Evolutionary conservation across 176 grass and related monocot species (phyloP).

Genomic region (Zoysia japonica): DNA sequence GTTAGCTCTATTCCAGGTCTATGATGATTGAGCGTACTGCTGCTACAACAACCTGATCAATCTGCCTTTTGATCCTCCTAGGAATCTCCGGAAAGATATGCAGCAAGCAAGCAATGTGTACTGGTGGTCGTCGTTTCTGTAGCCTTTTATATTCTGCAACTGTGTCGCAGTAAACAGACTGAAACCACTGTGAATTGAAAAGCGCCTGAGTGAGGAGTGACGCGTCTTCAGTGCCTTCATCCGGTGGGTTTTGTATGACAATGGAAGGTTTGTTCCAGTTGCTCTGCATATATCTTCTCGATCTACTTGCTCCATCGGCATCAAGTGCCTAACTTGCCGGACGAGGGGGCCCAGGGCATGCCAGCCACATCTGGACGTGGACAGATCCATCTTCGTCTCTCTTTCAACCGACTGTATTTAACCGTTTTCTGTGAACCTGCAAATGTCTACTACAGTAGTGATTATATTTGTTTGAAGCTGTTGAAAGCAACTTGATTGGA

Average conservation of each 20-base stretch:
- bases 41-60: slow-evolving; percentile 16
- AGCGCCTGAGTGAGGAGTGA: neutral
- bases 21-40: slow-evolving; percentile 43
- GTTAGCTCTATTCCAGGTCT: neutral
- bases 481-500: neutral
- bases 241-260: no score
- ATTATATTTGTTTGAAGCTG: no score
- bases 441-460: no score
- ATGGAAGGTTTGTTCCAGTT: no score
- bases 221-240: neutral
- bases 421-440: no score
- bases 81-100: slow-evolving; percentile 61
- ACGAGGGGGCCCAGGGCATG: slow-evolving; percentile 15
- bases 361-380: neutral
- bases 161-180: slow-evolving; percentile 48
- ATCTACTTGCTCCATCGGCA: neutral
- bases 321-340: neutral
- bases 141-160: slow-evolving; percentile 26
- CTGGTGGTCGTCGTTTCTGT: neutral
- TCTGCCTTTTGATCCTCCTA: slow-evolving; percentile 53
- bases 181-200: neutral
- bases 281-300: neutral
- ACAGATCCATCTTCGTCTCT: no score
- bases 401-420: no score
- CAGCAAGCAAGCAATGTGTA: slow-evolving; percentile 30